A percentile compares a stretch with the other conserved stretches of the same genome.
phyloP scores from a whole-genome alignment of 805 yeast genomes.

The Starmerella bombi region DNA sequence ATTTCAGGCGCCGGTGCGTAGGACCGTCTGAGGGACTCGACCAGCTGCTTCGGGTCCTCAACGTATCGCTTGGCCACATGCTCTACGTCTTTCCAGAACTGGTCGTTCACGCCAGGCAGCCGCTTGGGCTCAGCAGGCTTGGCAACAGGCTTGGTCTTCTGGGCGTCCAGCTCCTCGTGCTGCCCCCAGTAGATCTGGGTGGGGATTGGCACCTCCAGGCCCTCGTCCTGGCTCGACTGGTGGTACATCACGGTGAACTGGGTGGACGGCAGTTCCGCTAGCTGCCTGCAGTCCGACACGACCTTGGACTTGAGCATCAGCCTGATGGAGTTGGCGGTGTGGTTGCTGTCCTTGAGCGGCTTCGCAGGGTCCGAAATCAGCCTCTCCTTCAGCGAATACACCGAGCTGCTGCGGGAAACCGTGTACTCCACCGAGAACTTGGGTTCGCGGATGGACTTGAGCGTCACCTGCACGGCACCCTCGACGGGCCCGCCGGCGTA shows the following conservation, averaged over 20 bases:
- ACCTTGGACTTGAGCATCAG: constrained; percentile 19
- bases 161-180: constrained; percentile 1
- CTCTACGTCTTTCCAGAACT: constrained; percentile 19
- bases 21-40: constrained; percentile 2
- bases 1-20: not conserved
- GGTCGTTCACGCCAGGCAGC: constrained; percentile 15
- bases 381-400: constrained; percentile 24
- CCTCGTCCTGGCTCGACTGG: constrained; percentile 1
- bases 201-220: constrained; percentile 12
- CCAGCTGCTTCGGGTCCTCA: constrained; percentile 8
- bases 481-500: not conserved
- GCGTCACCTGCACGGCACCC: constrained; percentile 23
- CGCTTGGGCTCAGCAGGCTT: not conserved
- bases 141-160: not conserved
- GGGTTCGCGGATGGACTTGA: constrained; percentile 64
- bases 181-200: constrained; percentile 19
- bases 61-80: constrained; percentile 14
- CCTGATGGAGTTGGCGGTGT: constrained; percentile 10
- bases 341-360: constrained; percentile 15
- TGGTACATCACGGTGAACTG: constrained; percentile 20
- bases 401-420: constrained; percentile 18
- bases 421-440: constrained; percentile 36
- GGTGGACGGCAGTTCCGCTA: constrained; percentile 15
- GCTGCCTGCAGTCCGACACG: constrained; percentile 17
- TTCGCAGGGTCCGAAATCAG: constrained; percentile 23